Percentiles rank a stretch among this genome's conserved stretches.
Evolutionary conservation across 2,329 filamentous ascomycete species (phyloP).

Genomic region (Drechslera avenae): DNA sequence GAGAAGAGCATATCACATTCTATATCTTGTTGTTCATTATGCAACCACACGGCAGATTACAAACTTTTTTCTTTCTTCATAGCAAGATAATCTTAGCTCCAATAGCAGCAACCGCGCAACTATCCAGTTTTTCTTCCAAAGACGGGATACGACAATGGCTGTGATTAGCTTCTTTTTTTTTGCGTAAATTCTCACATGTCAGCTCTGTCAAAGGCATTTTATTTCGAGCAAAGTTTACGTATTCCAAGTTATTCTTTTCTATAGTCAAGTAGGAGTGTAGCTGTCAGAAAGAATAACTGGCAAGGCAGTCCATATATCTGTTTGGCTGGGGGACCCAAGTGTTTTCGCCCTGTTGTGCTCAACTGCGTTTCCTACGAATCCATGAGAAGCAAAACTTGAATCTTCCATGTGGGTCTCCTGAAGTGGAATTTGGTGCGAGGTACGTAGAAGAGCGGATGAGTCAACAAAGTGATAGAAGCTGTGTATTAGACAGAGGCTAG

Average conservation of each 20-base stretch:
- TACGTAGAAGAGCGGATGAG: rapidly evolving
- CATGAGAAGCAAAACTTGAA: not conserved
- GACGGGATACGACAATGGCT: too few species aligned
- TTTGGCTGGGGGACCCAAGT: not conserved
- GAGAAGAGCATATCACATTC: not conserved
- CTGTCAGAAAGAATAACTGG: not conserved
- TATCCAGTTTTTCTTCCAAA: not conserved
- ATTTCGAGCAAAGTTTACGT: not conserved
- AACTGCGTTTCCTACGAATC: not conserved
- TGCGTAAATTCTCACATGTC: not conserved
- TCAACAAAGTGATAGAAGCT: not conserved
- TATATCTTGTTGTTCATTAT: not conserved
- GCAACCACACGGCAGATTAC: too few species aligned
- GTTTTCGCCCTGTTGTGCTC: too few species aligned
- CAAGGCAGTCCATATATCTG: too few species aligned
- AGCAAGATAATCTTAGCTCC: not conserved
- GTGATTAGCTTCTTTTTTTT: not conserved
- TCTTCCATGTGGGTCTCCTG: not conserved
- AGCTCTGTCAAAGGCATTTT: not conserved
- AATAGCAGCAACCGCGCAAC: not conserved
- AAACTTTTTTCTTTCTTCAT: too few species aligned
- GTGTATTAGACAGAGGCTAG: not conserved
- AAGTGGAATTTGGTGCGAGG: not conserved
- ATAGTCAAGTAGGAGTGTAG: too few species aligned
- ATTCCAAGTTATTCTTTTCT: too few species aligned